A percentile compares a stretch with the other conserved stretches of the same genome.
Conservation (phyloP, 1,284 basidiomycete genomes). For the Heterobasidion annosum region DNA sequence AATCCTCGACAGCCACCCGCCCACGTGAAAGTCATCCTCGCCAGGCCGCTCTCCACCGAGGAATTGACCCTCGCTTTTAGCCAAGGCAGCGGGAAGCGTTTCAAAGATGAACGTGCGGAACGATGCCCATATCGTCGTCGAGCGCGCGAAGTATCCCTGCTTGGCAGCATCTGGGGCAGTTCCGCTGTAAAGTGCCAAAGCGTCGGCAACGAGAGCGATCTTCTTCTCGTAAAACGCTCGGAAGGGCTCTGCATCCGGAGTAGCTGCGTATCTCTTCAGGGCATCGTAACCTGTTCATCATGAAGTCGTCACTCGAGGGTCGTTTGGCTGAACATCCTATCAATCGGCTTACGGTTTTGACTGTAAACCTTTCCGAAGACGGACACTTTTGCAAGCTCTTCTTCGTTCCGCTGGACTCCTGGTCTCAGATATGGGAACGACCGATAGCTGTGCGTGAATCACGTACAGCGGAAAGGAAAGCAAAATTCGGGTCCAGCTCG, state of each 20-base stretch:
- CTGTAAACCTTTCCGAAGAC: conserved; percentile 32
- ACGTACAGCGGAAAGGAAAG: conserved; percentile 35
- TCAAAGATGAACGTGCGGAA: conserved; percentile 29
- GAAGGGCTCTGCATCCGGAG: conserved; percentile 33
- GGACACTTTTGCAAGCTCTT: conserved; percentile 37
- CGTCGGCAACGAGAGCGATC: conserved; percentile 33
- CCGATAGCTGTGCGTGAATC: neutral
- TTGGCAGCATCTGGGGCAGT: conserved; percentile 25
- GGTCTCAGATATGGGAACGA: neutral
- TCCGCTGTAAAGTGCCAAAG: conserved; percentile 36
- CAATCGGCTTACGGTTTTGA: conserved; percentile 29
- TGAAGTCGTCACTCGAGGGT: neutral
- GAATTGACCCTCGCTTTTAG: conserved; percentile 30
- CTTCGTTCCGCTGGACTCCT: conserved; percentile 33
- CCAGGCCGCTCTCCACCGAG: conserved; percentile 27
- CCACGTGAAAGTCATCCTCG: conserved; percentile 11
- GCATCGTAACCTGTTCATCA: conserved; percentile 26
- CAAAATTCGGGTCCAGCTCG: conserved; percentile 51
- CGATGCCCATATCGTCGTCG: conserved; percentile 29
- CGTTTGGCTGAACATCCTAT: neutral
- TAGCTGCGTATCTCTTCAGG: conserved; percentile 30
- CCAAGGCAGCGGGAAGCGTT: conserved; percentile 29
- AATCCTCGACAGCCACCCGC: conserved; percentile 7
- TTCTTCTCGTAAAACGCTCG: conserved; percentile 46
- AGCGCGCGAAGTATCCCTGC: conserved; percentile 30